A percentile compares a stretch with the other conserved stretches of the same genome.
Conservation (phyloP, 495 filamentous ascomycete species). For the Thozetella sp. region DNA sequence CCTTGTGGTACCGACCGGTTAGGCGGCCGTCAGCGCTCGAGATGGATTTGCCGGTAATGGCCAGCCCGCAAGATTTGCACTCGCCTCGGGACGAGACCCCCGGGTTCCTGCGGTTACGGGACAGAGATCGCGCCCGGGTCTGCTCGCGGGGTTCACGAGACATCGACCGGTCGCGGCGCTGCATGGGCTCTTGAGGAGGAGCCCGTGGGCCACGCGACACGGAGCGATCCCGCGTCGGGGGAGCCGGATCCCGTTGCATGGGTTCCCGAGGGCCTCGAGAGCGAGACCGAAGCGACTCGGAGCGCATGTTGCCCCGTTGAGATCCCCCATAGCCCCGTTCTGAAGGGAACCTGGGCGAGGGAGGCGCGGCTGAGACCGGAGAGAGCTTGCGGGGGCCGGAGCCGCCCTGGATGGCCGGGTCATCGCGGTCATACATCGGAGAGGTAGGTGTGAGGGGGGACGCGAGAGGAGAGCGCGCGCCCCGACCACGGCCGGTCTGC, state of each 20-base stretch:
- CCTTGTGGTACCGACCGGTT: conserved; percentile 90
- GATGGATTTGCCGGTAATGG: conserved; percentile 88
- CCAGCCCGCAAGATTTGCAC: conserved; percentile 79
- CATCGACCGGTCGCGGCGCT: not conserved
- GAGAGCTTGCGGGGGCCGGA: not conserved
- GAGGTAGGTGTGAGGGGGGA: conserved; percentile 14
- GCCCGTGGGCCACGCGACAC: conserved; percentile 22
- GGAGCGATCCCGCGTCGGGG: too few relatives aligned
- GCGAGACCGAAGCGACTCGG: conserved; percentile 7
- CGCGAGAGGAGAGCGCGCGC: conserved; percentile 17
- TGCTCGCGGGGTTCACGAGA: not conserved
- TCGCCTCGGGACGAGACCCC: conserved; percentile 57
- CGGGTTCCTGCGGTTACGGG: conserved; percentile 15
- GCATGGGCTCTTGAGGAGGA: conserved; percentile 13
- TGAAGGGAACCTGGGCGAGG: conserved; percentile 5
- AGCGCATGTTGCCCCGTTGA: not conserved
- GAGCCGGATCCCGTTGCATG: conserved; percentile 14
- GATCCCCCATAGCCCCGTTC: conserved; percentile 10
- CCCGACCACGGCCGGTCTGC: conserved; percentile 13
- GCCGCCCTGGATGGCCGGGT: conserved; percentile 19
- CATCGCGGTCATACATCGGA: conserved; percentile 13
- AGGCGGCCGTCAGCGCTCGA: conserved; percentile 92
- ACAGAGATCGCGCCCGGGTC: conserved; percentile 12
- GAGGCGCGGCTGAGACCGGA: not conserved
- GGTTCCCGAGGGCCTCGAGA: conserved; percentile 16